A percentile compares a stretch with the other conserved stretches of the same genome.
phyloP scores from a whole-genome alignment of 345 rosid species.

The Populus pruinosa region DNA sequence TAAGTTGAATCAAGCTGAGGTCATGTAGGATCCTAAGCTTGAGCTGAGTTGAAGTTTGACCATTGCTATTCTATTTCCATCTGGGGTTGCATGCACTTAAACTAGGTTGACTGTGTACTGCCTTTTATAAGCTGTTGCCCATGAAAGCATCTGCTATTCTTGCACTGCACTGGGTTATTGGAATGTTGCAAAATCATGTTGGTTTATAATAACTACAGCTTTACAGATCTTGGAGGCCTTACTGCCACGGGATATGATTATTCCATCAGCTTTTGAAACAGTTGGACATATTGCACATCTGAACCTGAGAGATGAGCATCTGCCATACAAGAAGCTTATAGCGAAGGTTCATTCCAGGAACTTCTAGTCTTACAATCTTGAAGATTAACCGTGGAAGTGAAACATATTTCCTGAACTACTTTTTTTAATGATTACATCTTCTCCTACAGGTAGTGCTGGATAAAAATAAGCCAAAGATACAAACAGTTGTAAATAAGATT shows the following conservation, averaged over 20 bases:
- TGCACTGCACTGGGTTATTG: background rate
- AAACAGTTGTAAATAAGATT: conserved; percentile 85
- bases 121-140: no score
- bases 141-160: background rate
- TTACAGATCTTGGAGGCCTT: conserved; percentile 78
- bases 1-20: background rate
- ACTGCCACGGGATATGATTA: conserved; percentile 61
- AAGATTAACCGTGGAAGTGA: background rate
- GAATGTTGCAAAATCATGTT: conserved; percentile 7
- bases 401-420: conserved; percentile 3
- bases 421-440: conserved; percentile 5
- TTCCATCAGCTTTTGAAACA: conserved; percentile 89
- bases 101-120: no score
- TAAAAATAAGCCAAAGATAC: conserved; percentile 84
- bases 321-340: conserved; percentile 60
- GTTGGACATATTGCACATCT: conserved; percentile 88
- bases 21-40: background rate
- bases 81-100: background rate
- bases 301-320: conserved; percentile 73
- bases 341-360: conserved; percentile 53
- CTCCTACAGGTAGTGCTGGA: conserved; percentile 72
- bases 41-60: background rate
- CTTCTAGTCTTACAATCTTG: conserved; percentile 5
- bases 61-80: background rate
- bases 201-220: conserved; percentile 6